Conservation (phyloP, 2,329 filamentous ascomycete genomes). For the Ceratocystis cacaofunesta region DNA sequence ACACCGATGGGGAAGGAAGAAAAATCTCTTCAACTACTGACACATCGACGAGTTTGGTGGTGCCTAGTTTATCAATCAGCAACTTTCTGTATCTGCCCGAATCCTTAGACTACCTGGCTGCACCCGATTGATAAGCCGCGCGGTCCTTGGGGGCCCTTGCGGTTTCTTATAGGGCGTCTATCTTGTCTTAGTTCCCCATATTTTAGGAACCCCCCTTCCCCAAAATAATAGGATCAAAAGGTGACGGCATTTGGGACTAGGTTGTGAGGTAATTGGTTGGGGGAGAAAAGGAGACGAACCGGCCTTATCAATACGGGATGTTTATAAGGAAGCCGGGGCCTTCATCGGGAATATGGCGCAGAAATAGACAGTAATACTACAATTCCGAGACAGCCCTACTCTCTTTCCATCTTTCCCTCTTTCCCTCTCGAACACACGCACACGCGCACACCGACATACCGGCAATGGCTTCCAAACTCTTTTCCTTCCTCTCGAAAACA, state of each 20-base stretch:
- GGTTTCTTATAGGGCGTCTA: background rate
- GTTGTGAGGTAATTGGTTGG: background rate
- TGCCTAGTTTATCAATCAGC: background rate
- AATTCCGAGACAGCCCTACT: no score
- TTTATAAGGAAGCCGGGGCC: background rate
- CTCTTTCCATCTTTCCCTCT: background rate
- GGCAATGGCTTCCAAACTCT: conserved; percentile 31
- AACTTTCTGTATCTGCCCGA: background rate
- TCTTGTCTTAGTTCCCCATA: background rate
- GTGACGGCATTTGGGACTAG: background rate
- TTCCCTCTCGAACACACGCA: background rate
- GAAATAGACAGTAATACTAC: no score
- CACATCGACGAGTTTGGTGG: background rate
- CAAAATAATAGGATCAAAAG: background rate
- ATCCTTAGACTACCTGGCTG: background rate
- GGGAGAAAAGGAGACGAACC: background rate
- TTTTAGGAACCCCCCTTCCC: background rate
- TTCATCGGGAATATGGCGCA: no score
- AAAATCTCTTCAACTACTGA: no score
- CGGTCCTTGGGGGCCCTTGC: background rate
- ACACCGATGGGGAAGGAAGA: no score
- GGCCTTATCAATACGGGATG: background rate
- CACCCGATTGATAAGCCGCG: conserved; percentile 13
- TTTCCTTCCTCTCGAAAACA: conserved; percentile 27
- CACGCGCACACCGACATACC: background rate